phyloP scores from a whole-genome alignment of 306 rosid species.

The Sesbania bispinosa region DNA sequence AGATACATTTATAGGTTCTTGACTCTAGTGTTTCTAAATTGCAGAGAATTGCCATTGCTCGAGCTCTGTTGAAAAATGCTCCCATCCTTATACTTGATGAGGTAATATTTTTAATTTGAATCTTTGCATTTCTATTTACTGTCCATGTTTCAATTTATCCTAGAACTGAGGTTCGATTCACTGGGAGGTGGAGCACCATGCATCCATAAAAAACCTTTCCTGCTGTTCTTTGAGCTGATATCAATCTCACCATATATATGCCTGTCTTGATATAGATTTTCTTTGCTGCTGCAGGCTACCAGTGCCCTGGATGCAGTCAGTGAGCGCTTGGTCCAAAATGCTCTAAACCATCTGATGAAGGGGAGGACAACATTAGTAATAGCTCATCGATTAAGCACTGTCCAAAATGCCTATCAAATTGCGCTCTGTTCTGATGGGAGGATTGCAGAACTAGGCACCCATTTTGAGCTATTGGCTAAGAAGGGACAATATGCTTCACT shows the following conservation, averaged over 20 bases:
- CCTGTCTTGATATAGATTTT: slow-evolving; percentile 10
- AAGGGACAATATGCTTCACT: slow-evolving; percentile 83
- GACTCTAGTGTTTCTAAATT: slow-evolving; percentile 28
- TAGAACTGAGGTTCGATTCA: slow-evolving; percentile 13
- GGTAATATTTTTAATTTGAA: slow-evolving; percentile 35
- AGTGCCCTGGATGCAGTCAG: slow-evolving; percentile 90
- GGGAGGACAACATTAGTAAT: slow-evolving; percentile 86
- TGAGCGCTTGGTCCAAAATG: slow-evolving; percentile 86
- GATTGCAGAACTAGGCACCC: slow-evolving; percentile 78
- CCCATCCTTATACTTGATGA: slow-evolving; percentile 91
- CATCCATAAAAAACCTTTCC: not conserved
- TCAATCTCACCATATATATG: not conserved
- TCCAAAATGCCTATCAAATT: slow-evolving; percentile 87
- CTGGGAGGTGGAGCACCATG: not conserved
- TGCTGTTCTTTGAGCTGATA: not conserved
- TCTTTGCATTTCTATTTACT: slow-evolving; percentile 6
- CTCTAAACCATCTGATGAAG: slow-evolving; percentile 78
- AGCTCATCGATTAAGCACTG: slow-evolving; percentile 92
- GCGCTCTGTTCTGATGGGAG: slow-evolving; percentile 70
- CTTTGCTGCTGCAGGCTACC: slow-evolving; percentile 62
- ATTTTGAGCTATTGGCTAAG: slow-evolving; percentile 65
- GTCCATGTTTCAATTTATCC: slow-evolving; percentile 14
- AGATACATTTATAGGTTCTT: slow-evolving; percentile 11
- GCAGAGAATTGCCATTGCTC: slow-evolving; percentile 92
- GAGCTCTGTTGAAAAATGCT: slow-evolving; percentile 86